Conservation (phyloP, 2,329 filamentous ascomycete genomes). For the Chalaropsis thielavioides region DNA sequence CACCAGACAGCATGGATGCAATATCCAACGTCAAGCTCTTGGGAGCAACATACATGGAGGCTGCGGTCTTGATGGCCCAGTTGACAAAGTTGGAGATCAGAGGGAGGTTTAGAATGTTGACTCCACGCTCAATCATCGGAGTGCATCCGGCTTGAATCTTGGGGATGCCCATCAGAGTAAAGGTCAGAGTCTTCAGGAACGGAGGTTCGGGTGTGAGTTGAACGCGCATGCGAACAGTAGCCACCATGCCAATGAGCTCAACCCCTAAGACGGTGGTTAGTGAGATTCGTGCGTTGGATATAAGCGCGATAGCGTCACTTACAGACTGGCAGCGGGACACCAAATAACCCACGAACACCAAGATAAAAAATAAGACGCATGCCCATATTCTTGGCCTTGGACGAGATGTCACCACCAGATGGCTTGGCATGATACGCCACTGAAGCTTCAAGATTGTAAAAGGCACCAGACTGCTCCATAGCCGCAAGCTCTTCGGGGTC, state of each 20-base stretch:
- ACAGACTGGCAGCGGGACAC: slow-evolving; percentile 73
- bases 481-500: slow-evolving; percentile 78
- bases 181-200: slow-evolving; percentile 80
- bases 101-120: slow-evolving; percentile 83
- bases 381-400: slow-evolving; percentile 87
- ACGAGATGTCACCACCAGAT: slow-evolving; percentile 51
- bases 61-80: slow-evolving; percentile 77
- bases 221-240: slow-evolving; percentile 67
- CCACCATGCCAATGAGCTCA: slow-evolving; percentile 79
- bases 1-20: slow-evolving; percentile 77
- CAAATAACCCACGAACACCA: slow-evolving; percentile 76
- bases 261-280: slow-evolving; percentile 37
- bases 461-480: slow-evolving; percentile 79
- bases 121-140: slow-evolving; percentile 79
- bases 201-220: slow-evolving; percentile 83
- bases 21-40: slow-evolving; percentile 90
- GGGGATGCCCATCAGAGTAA: slow-evolving; percentile 87
- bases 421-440: slow-evolving; percentile 85
- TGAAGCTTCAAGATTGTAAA: slow-evolving; percentile 82
- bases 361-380: slow-evolving; percentile 94
- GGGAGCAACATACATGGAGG: slow-evolving; percentile 82
- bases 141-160: slow-evolving; percentile 81
- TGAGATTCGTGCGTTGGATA: slow-evolving; percentile 5
- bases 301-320: slow-evolving; percentile 18
- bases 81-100: slow-evolving; percentile 95